Evolutionary conservation across 2,329 filamentous ascomycete species (phyloP), one percentile per base, ranked within the genome.

Genomic region (Falciphora oryzae): DNA sequence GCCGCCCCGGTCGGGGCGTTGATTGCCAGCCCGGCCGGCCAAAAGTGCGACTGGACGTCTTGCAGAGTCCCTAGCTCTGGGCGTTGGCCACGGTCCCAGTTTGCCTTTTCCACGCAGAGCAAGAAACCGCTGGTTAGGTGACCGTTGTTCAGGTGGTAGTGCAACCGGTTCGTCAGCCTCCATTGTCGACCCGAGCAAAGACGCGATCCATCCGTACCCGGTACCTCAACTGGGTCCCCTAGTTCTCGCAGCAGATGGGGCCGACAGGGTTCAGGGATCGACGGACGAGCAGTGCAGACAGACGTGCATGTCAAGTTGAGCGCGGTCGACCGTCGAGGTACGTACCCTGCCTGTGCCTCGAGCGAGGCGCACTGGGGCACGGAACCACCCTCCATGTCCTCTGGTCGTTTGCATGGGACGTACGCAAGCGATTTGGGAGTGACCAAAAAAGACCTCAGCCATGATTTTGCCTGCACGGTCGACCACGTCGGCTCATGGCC

Each of bases 281-380:
- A 60, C 58, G 31, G 58, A 31, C 29, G 58, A 60, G 58, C 58
- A 60, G 57, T 27, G 31, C 58, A 31, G 27, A n/a, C 58, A 60
- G 27, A 31, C 58, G 58, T 60, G 58, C 58, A 60, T 60, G 58
- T 60, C 58, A 60, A 18, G 44, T 53, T 53, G 44, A 53, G 44
- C 44, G 44, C 18, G 44, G 22, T 4, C 44, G 44, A 10, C 18
- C 18, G 44, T 25, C 44, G 44, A 22, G 44, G 44, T 53, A 25
- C 44, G 44, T 25, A 25, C 44, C 44, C 44, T 53, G 44, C 22
- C 44, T 53, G 44, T 53, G 6, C 44, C 44, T 25, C 44, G 44
- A 53, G 18, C n/a, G 16, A 22, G 38, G 38, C 18, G 38, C 1
- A 22, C 38, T 44, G 38, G 44, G 44, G 44, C 44, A 25, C 44